Evolutionary conservation across 2,329 filamentous ascomycete species (phyloP).

Genomic region (Aureobasidium sp.): DNA sequence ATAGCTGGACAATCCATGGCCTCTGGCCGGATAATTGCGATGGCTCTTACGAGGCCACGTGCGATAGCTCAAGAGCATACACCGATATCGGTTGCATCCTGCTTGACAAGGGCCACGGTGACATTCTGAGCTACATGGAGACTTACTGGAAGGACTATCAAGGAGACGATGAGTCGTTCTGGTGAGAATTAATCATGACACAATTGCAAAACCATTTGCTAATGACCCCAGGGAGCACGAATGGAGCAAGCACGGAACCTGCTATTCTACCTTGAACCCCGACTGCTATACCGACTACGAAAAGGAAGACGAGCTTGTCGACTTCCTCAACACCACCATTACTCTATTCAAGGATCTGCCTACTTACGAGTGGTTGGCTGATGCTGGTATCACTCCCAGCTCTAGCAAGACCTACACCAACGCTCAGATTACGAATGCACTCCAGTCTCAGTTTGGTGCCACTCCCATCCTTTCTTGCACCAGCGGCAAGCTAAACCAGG

Average conservation of each 20-base stretch:
- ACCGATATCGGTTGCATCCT: slow-evolving; percentile 20
- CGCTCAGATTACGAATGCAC: slow-evolving; percentile 47
- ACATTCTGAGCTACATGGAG: slow-evolving; percentile 20
- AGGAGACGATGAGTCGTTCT: slow-evolving; percentile 20
- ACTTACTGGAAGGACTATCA: slow-evolving; percentile 22
- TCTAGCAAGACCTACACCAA: slow-evolving; percentile 48
- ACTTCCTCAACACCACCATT: slow-evolving; percentile 20
- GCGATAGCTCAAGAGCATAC: slow-evolving; percentile 17
- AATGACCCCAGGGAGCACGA: slow-evolving; percentile 15
- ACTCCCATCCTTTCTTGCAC: slow-evolving; percentile 53
- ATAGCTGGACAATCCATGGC: slow-evolving; percentile 21
- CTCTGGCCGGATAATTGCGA: slow-evolving; percentile 22
- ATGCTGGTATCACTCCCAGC: slow-evolving; percentile 51
- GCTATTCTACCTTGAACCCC: slow-evolving; percentile 21
- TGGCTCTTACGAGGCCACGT: slow-evolving; percentile 18
- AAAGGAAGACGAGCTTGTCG: slow-evolving; percentile 20
- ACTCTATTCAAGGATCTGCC: slow-evolving; percentile 19
- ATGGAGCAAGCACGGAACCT: slow-evolving; percentile 24
- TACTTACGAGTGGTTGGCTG: slow-evolving; percentile 35
- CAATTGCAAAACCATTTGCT: background rate
- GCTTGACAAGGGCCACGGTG: slow-evolving; percentile 15
- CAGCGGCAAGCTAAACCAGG: slow-evolving; percentile 39
- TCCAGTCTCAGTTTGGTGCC: slow-evolving; percentile 40
- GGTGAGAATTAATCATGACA: background rate
- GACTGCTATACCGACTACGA: slow-evolving; percentile 20